Conservation (phyloP, 2,329 filamentous ascomycete species). For the Davidsoniella eucalypti region DNA sequence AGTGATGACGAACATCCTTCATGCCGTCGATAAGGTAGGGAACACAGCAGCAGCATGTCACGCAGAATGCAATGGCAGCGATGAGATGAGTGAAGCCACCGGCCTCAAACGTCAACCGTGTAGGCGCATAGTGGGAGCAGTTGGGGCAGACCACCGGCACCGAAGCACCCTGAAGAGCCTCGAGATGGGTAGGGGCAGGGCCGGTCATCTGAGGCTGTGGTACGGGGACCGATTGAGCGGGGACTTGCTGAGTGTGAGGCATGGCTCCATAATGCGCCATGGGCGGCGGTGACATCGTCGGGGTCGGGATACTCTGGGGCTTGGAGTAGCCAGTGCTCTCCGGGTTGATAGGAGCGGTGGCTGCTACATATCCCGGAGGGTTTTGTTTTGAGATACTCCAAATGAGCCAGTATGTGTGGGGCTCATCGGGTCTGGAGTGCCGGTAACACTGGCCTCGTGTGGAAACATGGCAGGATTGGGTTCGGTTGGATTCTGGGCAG, state of each 20-base stretch:
- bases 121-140: conserved; percentile 14
- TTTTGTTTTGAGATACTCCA: too few relatives aligned
- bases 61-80: conserved; percentile 15
- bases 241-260: not conserved
- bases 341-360: not conserved
- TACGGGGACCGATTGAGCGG: not conserved
- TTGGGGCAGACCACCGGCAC: conserved; percentile 15
- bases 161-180: conserved; percentile 14
- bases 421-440: not conserved
- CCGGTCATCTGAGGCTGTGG: not conserved
- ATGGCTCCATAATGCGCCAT: not conserved
- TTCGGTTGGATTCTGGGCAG: not conserved
- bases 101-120: not conserved
- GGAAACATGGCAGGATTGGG: not conserved
- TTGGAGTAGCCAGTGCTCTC: not conserved
- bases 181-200: conserved; percentile 1
- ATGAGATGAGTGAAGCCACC: conserved; percentile 16
- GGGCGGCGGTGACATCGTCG: not conserved
- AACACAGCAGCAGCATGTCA: conserved; percentile 16
- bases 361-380: not conserved
- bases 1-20: conserved; percentile 16
- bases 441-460: not conserved
- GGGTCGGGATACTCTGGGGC: not conserved
- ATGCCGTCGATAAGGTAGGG: conserved; percentile 15
- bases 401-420: not conserved